Evolutionary conservation across 2,329 filamentous ascomycete species (phyloP), one percentile per base, ranked within the genome.

Genomic region (Aspergillus sp.): DNA sequence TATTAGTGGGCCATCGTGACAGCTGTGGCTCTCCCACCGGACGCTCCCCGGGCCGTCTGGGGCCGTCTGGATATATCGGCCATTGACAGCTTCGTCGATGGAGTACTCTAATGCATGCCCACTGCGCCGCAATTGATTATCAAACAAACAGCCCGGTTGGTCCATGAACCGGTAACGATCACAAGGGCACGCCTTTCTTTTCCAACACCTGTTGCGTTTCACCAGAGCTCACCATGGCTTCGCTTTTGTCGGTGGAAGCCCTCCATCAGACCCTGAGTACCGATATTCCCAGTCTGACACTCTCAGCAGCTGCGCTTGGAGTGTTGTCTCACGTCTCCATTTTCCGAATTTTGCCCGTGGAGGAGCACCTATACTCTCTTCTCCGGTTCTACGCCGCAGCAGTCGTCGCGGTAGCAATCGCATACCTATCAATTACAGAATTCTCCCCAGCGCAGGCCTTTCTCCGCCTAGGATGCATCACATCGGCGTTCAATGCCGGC

Each of bases 321-420:
- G 15, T 54, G n/a, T 15, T 57, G 12, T 33, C 41, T 20, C 59
- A 57, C 37, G 4, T 50, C 19, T 50, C 24, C 6, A 5, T 59
- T 17, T 59, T 59, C 37, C 50, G 54, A 22, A 45, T 7, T 33
- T 55, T 61, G 13, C 57, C 57, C 12, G 51, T 51, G 17, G 59
- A 59, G 48, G 45, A 55, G 12, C 47, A 59, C 42, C 40, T 59
- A n/a, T 51, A 57, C 20, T 15, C n/a, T 0, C 20, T 54, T 12
- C 40, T 54, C 13, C 6, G n/a, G 9, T 40, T 55, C 13, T 58
- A 52, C 20, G 9, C 39, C 5, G 34, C 40, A 13, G n/a, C 42
- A 1, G 34, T 53, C 0, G 15, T 33, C n/a, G 30, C 37, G 1
- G 42, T 33, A 22, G 3, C 37, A 24, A 17, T 17, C 4, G 50